Percentiles rank a stretch among this genome's conserved stretches.
Evolutionary conservation across 768 basidiomycete species (phyloP).

Genomic region (Podaxis sp.): DNA sequence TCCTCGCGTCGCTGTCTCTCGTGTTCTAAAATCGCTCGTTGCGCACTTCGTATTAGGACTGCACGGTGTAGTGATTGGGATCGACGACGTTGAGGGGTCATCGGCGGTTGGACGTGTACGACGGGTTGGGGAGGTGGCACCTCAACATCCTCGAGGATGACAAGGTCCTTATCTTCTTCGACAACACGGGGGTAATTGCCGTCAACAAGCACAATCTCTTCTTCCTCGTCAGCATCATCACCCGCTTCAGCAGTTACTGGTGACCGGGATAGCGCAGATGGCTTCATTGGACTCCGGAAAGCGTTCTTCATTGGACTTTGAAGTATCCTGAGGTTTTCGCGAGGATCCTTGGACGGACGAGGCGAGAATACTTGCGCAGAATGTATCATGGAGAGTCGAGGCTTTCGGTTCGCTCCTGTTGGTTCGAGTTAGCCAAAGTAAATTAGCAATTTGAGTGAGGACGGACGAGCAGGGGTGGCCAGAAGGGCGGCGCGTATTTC

Average conservation of each 20-base stretch:
- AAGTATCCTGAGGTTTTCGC: slow-evolving; percentile 60
- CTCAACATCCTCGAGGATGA: slow-evolving; percentile 69
- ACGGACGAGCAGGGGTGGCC: slow-evolving; percentile 45
- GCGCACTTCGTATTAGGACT: slow-evolving; percentile 67
- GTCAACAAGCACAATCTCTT: slow-evolving; percentile 58
- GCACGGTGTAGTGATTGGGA: slow-evolving; percentile 55
- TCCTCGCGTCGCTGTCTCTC: slow-evolving; percentile 50
- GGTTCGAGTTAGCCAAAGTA: not conserved
- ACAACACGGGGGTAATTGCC: slow-evolving; percentile 64
- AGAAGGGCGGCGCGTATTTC: slow-evolving; percentile 52
- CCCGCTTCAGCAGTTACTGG: slow-evolving; percentile 16
- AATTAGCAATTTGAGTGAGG: slow-evolving; percentile 10
- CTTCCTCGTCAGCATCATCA: slow-evolving; percentile 30
- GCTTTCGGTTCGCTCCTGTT: slow-evolving; percentile 36
- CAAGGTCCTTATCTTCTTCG: slow-evolving; percentile 64
- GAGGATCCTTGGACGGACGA: slow-evolving; percentile 51
- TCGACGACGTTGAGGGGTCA: slow-evolving; percentile 31
- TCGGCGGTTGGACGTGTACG: slow-evolving; percentile 21
- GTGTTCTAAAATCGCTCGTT: slow-evolving; percentile 48
- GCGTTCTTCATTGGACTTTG: slow-evolving; percentile 49
- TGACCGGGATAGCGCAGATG: slow-evolving; percentile 17
- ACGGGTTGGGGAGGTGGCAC: slow-evolving; percentile 17
- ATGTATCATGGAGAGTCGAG: slow-evolving; percentile 73
- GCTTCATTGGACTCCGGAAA: slow-evolving; percentile 28
- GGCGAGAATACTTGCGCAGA: slow-evolving; percentile 73